A percentile compares a stretch with the other conserved stretches of the same genome.
Conservation (phyloP, 75 land plant species). For the Pinus taeda region DNA sequence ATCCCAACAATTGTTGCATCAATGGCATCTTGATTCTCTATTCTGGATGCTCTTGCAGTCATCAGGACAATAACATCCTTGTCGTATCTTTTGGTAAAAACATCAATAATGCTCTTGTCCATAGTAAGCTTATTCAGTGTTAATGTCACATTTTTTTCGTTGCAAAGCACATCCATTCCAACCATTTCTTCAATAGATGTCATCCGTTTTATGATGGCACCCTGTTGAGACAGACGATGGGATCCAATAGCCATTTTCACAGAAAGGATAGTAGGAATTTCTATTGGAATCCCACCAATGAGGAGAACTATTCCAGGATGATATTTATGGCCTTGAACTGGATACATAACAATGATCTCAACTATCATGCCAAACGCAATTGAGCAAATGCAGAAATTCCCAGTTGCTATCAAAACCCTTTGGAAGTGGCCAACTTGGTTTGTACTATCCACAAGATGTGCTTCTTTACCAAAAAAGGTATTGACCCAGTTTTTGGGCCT, state of each 20-base stretch:
- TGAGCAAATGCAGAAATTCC: slow-evolving; percentile 91
- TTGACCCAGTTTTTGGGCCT: no score
- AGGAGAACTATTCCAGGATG: slow-evolving; percentile 86
- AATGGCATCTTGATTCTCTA: slow-evolving; percentile 95
- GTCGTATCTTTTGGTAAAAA: slow-evolving; percentile 68
- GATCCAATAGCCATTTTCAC: slow-evolving; percentile 95
- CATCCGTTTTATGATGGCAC: slow-evolving; percentile 94
- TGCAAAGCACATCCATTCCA: slow-evolving; percentile 96
- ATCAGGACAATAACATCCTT: slow-evolving; percentile 69
- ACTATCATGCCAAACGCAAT: slow-evolving; percentile 84
- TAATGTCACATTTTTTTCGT: slow-evolving; percentile 93
- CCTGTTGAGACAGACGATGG: slow-evolving; percentile 89
- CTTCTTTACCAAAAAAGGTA: slow-evolving; percentile 95
- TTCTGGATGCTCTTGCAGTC: slow-evolving; percentile 88
- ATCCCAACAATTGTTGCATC: slow-evolving; percentile 82
- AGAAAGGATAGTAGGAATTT: slow-evolving; percentile 91
- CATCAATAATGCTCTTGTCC: slow-evolving; percentile 88
- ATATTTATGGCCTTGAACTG: slow-evolving; percentile 71
- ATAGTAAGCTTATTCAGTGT: slow-evolving; percentile 91
- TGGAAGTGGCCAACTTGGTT: slow-evolving; percentile 95
- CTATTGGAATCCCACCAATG: slow-evolving; percentile 96
- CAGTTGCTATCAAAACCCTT: slow-evolving; percentile 91
- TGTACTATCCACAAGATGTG: slow-evolving; percentile 89
- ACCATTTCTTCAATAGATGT: slow-evolving; percentile 99
- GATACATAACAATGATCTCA: slow-evolving; percentile 84